A percentile compares a stretch with the other conserved stretches of the same genome.
These are phyloP conservation scores for Fraxinus velutina DNA, from an alignment of 305 asterid genomes.

Conservation along the genomic window DNA sequence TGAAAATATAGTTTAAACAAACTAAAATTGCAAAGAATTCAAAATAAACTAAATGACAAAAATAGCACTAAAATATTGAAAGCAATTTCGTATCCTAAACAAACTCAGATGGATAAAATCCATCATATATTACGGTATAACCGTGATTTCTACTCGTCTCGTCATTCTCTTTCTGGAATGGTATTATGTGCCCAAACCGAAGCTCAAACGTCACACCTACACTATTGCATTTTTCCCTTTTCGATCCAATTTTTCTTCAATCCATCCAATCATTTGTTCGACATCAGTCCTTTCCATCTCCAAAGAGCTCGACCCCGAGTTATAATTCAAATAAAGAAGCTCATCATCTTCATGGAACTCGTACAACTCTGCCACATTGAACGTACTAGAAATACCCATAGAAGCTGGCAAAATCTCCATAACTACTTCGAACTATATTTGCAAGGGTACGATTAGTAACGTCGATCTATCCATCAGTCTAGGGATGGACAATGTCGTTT, in stretches of 20 bases:
- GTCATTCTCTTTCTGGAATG: not conserved
- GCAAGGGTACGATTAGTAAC: not conserved
- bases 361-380: not conserved
- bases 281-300: not conserved
- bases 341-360: not conserved
- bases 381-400: not conserved
- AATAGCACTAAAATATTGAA: too few species aligned
- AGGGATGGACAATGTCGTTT: not conserved
- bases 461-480: too few species aligned
- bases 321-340: not conserved
- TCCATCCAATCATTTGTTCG: not conserved
- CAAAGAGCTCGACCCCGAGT: not conserved
- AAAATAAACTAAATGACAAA: not conserved
- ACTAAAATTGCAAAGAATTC: not conserved
- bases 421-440: not conserved
- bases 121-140: not conserved
- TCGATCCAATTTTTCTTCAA: not conserved
- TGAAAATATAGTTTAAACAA: not conserved
- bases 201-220: not conserved
- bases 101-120: not conserved
- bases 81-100: not conserved
- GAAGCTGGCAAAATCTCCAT: not conserved
- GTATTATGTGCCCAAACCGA: not conserved
- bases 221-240: not conserved
- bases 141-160: not conserved